Base-by-base conservation (phyloP, 306 rosid genomes). In the Medicago ruthenica region DNA sequence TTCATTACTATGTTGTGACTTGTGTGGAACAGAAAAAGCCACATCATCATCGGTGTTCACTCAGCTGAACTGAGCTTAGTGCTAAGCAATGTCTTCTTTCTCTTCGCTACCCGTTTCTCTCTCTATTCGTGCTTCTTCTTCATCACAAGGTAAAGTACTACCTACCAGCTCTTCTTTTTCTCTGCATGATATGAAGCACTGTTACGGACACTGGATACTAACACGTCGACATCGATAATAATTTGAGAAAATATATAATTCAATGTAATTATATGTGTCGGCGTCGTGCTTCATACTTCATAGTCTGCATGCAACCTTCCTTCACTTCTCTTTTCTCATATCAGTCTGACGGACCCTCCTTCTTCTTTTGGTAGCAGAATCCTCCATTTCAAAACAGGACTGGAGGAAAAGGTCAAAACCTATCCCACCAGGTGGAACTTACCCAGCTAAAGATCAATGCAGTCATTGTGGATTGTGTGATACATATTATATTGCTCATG, bases 391-490 rank as follows among this genome's bases (percentile, higher is more conserved):
- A 72, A 90, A 89, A 79, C 89, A 87, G 4, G 96, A 94, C 53
- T 92, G 98, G 98, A 86, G 98, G 86, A 85, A 83, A 48, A 90
- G 85, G 75, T 92, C 98, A 72, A 90, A 79, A 66, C 93, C 98
- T 51, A 90, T 95, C 24, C 93, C 96, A 60, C 93, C 93, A 11
- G 98, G 97, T 78, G 96, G 96, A 36, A 92, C 91, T 50, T 90
- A 95, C 77, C 98, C 98, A 0, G 98, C 98, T 15, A 95, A 92
- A 81, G 97, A 95, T 73, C 93, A 92, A 44, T 95, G 98, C 96
- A 94, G 98, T 81, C 86, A 58, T 39, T 94, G 98, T 41, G 98
- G 98, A 59, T 83, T 94, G 90, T 94, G 98, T 79, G 98, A 94
- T 72, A 94, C 98, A 1, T 94, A 94, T 75, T 94, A 94, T 74